These are phyloP conservation scores for Candida golubevii DNA, from an alignment of 805 yeast genomes.

Conservation along the genomic window DNA sequence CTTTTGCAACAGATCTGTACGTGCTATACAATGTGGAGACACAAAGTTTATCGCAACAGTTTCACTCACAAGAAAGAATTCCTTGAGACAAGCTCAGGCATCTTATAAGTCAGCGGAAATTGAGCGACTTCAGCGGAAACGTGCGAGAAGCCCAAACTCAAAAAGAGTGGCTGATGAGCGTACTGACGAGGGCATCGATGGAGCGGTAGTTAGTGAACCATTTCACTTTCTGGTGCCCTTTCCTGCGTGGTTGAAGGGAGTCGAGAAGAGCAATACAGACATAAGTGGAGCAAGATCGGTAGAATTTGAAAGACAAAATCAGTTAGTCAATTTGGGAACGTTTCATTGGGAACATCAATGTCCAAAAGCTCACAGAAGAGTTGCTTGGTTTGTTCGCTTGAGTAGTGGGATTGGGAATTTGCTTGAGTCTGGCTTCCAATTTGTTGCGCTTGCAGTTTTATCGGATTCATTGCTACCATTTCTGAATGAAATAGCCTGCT, in stretches of 20 bases:
- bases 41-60: constrained; percentile 31
- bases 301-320: constrained; percentile 28
- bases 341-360: constrained; percentile 24
- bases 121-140: too few relatives aligned
- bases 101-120: too few relatives aligned
- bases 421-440: constrained; percentile 27
- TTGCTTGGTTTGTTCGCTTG: constrained; percentile 23
- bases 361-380: constrained; percentile 22
- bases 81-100: constrained; percentile 17
- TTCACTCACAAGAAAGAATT: constrained; percentile 33
- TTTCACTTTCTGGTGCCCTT: constrained; percentile 32
- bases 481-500: too few relatives aligned
- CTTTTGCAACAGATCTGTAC: constrained; percentile 32
- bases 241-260: constrained; percentile 26
- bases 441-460: constrained; percentile 55
- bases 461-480: constrained; percentile 49
- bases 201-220: constrained; percentile 22
- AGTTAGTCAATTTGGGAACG: constrained; percentile 28
- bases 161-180: constrained; percentile 13
- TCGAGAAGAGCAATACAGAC: constrained; percentile 11
- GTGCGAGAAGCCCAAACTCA: too few relatives aligned
- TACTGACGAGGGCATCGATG: constrained; percentile 23
- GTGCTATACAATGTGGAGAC: constrained; percentile 28
- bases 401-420: constrained; percentile 22
- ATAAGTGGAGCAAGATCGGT: constrained; percentile 10